phyloP scores from a whole-genome alignment of 2,329 filamentous ascomycete genomes.

The Tolypocladium tundrense region DNA sequence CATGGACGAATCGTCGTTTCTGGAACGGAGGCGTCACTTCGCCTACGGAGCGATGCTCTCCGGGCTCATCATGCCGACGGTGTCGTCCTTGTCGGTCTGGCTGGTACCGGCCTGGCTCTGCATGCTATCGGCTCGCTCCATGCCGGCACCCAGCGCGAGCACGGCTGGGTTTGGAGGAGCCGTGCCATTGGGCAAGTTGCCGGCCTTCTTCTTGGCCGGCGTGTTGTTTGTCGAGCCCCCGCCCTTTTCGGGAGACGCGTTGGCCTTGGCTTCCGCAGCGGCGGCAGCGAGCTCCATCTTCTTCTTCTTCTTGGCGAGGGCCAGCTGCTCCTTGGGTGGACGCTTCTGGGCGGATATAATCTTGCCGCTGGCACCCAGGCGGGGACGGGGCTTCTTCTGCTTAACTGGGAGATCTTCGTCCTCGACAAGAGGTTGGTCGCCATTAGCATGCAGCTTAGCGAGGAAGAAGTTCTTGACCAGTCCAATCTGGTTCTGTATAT shows the following conservation, averaged over 20 bases:
- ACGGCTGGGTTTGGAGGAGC: conserved; percentile 27
- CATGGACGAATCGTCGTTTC: neutral
- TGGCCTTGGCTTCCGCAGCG: conserved; percentile 37
- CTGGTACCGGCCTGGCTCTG: conserved; percentile 48
- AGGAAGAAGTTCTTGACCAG: conserved; percentile 88
- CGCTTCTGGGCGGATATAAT: conserved; percentile 78
- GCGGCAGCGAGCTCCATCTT: conserved; percentile 52
- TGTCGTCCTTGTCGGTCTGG: conserved; percentile 58
- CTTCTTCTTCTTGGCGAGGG: conserved; percentile 79
- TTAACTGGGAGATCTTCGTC: conserved; percentile 92
- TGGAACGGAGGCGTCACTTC: neutral
- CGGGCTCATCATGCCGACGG: conserved; percentile 73
- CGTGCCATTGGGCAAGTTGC: conserved; percentile 23
- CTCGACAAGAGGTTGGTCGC: conserved; percentile 72
- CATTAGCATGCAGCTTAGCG: conserved; percentile 75
- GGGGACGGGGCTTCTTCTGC: conserved; percentile 66
- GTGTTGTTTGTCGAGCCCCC: conserved; percentile 25
- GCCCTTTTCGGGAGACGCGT: conserved; percentile 23
- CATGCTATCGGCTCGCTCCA: conserved; percentile 49
- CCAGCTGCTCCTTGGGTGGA: conserved; percentile 71
- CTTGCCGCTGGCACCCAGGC: conserved; percentile 64
- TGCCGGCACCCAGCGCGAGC: conserved; percentile 33
- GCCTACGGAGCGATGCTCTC: conserved; percentile 54
- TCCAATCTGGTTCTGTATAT: conserved; percentile 70
- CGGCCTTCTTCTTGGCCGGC: conserved; percentile 43